Percentiles rank a stretch among this genome's conserved stretches.
These are phyloP conservation scores for Coprinopsis cinerea DNA, from an alignment of 768 basidiomycete species.

Conservation along the genomic window DNA sequence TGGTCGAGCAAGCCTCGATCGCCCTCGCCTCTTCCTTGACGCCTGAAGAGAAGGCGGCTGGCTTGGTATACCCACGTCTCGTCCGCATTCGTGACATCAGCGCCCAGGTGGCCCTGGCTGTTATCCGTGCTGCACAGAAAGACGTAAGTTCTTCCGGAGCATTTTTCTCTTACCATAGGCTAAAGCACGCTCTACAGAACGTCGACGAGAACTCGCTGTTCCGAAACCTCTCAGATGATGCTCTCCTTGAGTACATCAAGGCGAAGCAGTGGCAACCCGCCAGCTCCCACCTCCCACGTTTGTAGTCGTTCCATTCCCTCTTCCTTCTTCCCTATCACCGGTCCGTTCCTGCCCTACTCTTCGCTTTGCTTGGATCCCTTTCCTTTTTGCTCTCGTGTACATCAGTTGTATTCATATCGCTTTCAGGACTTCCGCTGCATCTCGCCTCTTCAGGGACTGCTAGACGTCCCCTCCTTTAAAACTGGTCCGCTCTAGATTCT, in stretches of 20 bases:
- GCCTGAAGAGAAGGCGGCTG: slow-evolving; percentile 45
- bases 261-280: slow-evolving; percentile 53
- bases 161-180: neutral
- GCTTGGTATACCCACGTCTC: slow-evolving; percentile 65
- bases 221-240: slow-evolving; percentile 41
- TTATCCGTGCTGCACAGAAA: slow-evolving; percentile 58
- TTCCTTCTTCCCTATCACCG: no score
- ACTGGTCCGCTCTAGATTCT: neutral
- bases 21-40: slow-evolving; percentile 55
- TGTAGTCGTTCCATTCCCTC: slow-evolving; percentile 19
- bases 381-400: slow-evolving; percentile 1
- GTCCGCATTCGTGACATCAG: slow-evolving; percentile 62
- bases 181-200: slow-evolving; percentile 22
- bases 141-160: slow-evolving; percentile 39
- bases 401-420: neutral
- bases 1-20: slow-evolving; percentile 64
- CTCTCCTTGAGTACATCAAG: slow-evolving; percentile 43
- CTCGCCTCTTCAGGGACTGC: neutral
- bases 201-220: slow-evolving; percentile 43
- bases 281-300: slow-evolving; percentile 23
- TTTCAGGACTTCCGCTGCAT: neutral
- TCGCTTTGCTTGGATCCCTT: neutral
- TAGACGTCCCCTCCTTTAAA: neutral
- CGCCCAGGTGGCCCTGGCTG: slow-evolving; percentile 52
- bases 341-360: no score